Percentiles rank a stretch among this genome's conserved stretches.
Evolutionary conservation across 2,329 filamentous ascomycete genomes (phyloP).

Genomic region (Fusarium nodosum): DNA sequence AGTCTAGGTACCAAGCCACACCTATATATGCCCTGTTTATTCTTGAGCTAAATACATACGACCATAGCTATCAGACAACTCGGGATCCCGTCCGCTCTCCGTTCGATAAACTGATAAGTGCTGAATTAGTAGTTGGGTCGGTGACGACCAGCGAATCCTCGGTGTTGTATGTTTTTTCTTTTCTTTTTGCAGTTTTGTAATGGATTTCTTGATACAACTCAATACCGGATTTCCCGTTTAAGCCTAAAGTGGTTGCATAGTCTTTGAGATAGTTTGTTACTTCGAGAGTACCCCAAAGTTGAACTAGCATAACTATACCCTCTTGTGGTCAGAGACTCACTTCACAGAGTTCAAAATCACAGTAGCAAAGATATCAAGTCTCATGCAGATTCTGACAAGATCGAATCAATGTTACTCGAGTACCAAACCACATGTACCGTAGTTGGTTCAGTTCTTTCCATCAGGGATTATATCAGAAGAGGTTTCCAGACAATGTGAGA

Average conservation of each 20-base stretch:
- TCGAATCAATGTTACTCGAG: constrained; percentile 61
- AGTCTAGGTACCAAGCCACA: not conserved
- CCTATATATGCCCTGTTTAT: not conserved
- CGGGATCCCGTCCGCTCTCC: constrained; percentile 40
- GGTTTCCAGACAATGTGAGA: not conserved
- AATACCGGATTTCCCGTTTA: too few relatives aligned
- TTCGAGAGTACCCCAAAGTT: constrained; percentile 47
- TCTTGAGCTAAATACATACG: constrained; percentile 15
- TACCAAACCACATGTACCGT: constrained; percentile 61
- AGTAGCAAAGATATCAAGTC: constrained; percentile 55
- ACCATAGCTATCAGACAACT: constrained; percentile 38
- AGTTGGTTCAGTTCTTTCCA: constrained; percentile 57
- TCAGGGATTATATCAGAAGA: constrained; percentile 55
- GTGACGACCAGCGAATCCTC: constrained; percentile 40
- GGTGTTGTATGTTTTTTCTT: constrained; percentile 36
- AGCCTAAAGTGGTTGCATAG: not conserved
- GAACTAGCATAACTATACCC: constrained; percentile 39
- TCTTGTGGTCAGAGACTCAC: constrained; percentile 60
- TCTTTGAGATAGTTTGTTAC: constrained; percentile 38
- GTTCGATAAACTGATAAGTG: constrained; percentile 38
- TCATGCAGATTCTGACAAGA: constrained; percentile 53
- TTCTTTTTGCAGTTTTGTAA: not conserved
- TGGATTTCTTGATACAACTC: not conserved
- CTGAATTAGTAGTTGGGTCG: constrained; percentile 35
- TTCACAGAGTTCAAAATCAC: constrained; percentile 62